Percentiles rank a stretch among this genome's conserved stretches.
phyloP scores from a whole-genome alignment of 2,329 filamentous ascomycete genomes.

The Aureobasidium sp. region DNA sequence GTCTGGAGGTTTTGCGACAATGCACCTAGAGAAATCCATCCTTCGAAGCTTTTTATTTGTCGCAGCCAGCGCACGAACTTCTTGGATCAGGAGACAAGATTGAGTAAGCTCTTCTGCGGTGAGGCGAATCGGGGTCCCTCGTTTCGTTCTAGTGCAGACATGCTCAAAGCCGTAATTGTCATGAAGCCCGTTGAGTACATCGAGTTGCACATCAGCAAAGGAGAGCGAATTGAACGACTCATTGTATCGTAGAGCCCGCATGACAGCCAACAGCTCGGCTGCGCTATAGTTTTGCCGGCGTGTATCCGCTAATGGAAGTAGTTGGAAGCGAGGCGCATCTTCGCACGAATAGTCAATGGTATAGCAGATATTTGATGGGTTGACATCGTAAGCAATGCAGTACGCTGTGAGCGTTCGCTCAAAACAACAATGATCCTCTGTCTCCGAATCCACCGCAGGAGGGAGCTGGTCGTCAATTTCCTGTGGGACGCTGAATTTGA shows the following conservation, averaged over 20 bases:
- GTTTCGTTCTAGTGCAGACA: conserved; percentile 52
- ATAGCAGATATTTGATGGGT: conserved; percentile 61
- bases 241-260: conserved; percentile 63
- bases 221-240: conserved; percentile 62
- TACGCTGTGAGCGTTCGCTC: conserved; percentile 63
- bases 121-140: conserved; percentile 49
- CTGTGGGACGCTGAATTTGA: conserved; percentile 54
- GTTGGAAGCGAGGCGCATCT: conserved; percentile 59
- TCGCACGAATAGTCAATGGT: conserved; percentile 55
- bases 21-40: conserved; percentile 58
- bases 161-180: conserved; percentile 57
- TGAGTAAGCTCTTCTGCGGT: conserved; percentile 47
- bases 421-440: conserved; percentile 55
- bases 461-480: conserved; percentile 47
- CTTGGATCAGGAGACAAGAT: conserved; percentile 58
- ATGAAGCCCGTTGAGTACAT: conserved; percentile 54
- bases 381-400: conserved; percentile 61
- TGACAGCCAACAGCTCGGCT: conserved; percentile 61
- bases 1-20: conserved; percentile 47
- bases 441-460: conserved; percentile 43
- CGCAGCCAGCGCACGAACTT: conserved; percentile 59
- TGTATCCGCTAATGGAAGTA: conserved; percentile 50
- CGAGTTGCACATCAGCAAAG: conserved; percentile 58
- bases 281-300: conserved; percentile 49
- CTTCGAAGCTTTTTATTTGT: conserved; percentile 57